phyloP scores from a whole-genome alignment of 306 rosid genomes.

The Vigna radiata region DNA sequence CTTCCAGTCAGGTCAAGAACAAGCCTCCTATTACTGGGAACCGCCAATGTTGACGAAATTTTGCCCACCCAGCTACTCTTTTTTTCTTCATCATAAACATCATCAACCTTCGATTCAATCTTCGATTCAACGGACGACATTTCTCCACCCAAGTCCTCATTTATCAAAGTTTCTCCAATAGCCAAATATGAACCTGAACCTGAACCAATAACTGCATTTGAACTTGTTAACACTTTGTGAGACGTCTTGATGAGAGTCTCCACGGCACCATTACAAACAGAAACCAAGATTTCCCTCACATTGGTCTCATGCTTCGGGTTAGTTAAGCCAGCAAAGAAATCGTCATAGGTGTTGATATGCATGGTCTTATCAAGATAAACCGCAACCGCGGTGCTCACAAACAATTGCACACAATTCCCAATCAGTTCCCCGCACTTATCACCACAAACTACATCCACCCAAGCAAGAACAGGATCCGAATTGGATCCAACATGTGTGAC shows the following conservation, averaged over 20 bases:
- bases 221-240: conserved; percentile 68
- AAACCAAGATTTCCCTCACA: conserved; percentile 66
- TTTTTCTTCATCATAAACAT: conserved; percentile 35
- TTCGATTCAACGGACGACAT: conserved; percentile 29
- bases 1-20: conserved; percentile 70
- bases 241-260: conserved; percentile 78
- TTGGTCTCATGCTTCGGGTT: conserved; percentile 69
- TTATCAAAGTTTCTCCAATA: conserved; percentile 35
- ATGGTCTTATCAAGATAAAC: conserved; percentile 88
- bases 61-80: conserved; percentile 56
- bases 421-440: conserved; percentile 61
- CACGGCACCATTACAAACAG: conserved; percentile 73
- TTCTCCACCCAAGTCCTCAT: conserved; percentile 37
- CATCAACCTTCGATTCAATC: conserved; percentile 16
- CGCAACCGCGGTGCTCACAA: conserved; percentile 77
- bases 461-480: conserved; percentile 44
- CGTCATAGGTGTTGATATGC: conserved; percentile 77
- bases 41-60: conserved; percentile 64
- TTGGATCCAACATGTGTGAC: conserved; percentile 25
- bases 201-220: conserved; percentile 42
- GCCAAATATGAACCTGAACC: conserved; percentile 36
- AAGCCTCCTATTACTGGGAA: conserved; percentile 69
- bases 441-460: conserved; percentile 64
- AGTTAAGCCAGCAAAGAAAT: conserved; percentile 77
- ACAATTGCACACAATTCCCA: conserved; percentile 72